Evolutionary conservation across 495 filamentous ascomycete genomes (phyloP).

Genomic region (Xylaria curta): DNA sequence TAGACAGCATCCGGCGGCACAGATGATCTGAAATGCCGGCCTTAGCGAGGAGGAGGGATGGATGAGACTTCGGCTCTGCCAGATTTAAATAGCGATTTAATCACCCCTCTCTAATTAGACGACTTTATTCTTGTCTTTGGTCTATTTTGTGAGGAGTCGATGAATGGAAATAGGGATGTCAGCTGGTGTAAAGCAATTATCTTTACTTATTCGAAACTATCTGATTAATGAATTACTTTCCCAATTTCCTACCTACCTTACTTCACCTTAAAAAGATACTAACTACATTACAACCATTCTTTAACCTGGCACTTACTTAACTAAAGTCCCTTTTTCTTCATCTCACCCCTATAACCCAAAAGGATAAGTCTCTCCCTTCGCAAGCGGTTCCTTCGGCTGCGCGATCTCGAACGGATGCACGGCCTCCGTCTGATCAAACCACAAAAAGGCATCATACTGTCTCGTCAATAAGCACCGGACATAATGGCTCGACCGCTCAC

Average conservation of each 20-base stretch:
- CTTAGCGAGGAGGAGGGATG: not conserved
- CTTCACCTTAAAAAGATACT: no score
- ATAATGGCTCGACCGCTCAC: conserved; percentile 4
- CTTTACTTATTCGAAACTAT: not conserved
- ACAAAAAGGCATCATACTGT: conserved; percentile 7
- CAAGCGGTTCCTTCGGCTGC: not conserved
- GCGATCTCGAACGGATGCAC: not conserved
- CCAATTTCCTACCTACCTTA: no score
- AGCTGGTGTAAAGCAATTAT: not conserved
- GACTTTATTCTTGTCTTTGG: not conserved
- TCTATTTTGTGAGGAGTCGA: not conserved
- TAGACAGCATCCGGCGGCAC: conserved; percentile 2
- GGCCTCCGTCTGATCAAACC: not conserved
- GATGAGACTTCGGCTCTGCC: not conserved
- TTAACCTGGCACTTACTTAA: no score
- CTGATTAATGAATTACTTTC: no score
- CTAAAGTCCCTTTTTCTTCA: no score
- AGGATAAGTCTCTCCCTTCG: conserved; percentile 6
- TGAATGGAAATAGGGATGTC: not conserved
- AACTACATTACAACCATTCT: no score
- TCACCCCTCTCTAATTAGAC: conserved; percentile 1
- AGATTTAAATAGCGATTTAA: conserved; percentile 15
- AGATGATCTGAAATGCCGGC: not conserved
- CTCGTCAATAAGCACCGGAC: not conserved
- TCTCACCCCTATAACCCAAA: not conserved